Conservation (phyloP, 768 basidiomycete genomes). For the Xerocomellus dryophilus region DNA sequence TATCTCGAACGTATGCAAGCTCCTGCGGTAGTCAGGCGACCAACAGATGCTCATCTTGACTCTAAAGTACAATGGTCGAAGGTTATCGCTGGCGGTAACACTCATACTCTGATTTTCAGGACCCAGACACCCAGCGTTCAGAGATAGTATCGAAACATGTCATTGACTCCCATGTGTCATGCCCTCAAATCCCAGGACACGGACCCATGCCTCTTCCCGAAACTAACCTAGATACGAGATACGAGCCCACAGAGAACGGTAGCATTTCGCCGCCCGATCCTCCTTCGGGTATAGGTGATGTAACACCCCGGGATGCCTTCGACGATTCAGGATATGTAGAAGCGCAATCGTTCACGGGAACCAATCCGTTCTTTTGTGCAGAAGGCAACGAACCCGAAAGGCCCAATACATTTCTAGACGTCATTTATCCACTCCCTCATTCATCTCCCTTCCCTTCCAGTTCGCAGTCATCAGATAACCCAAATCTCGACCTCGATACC, state of each 20-base stretch:
- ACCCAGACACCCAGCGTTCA: not conserved
- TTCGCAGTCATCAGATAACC: conserved; percentile 12
- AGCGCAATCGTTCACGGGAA: not conserved
- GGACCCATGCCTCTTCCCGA: not conserved
- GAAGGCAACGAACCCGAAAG: not conserved
- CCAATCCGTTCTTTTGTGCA: not conserved
- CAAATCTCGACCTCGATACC: conserved; percentile 23
- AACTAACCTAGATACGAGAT: not conserved
- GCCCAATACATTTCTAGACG: not conserved
- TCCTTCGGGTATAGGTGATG: not conserved
- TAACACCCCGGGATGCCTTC: not conserved
- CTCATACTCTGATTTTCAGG: conserved; percentile 13
- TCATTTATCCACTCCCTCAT: conserved; percentile 9
- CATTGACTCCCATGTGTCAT: not conserved
- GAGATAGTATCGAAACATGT: not conserved
- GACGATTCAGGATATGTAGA: conserved; percentile 4
- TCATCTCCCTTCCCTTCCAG: conserved; percentile 25
- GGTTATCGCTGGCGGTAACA: not conserved
- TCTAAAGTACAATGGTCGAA: conserved; percentile 12
- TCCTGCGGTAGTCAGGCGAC: not conserved
- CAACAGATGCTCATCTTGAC: not conserved
- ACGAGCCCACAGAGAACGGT: not conserved
- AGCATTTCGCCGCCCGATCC: not conserved
- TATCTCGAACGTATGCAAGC: not conserved
- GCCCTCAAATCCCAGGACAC: not conserved